A percentile compares a stretch with the other conserved stretches of the same genome.
These are phyloP conservation scores for Cutaneotrichosporon cavernicola DNA, from an alignment of 1,284 basidiomycete genomes.

Conservation along the genomic window DNA sequence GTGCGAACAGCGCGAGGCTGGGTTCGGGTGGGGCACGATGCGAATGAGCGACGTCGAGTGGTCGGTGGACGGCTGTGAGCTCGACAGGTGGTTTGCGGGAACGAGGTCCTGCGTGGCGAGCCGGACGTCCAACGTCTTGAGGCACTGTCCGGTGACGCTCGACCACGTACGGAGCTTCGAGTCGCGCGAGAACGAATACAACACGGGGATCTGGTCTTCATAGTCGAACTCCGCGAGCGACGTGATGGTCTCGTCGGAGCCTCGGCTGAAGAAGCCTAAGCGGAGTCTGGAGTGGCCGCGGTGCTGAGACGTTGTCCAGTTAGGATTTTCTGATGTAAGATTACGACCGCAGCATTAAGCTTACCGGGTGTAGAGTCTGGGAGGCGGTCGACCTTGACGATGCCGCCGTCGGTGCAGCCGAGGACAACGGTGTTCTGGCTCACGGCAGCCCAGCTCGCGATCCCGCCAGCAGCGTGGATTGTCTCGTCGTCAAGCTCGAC, in stretches of 20 bases:
- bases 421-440: slow-evolving; percentile 68
- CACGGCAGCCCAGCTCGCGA: slow-evolving; percentile 64
- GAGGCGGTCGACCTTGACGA: slow-evolving; percentile 64
- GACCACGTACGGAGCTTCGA: slow-evolving; percentile 76
- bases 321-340: slow-evolving; percentile 27
- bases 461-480: slow-evolving; percentile 31
- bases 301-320: slow-evolving; percentile 43
- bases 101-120: slow-evolving; percentile 23
- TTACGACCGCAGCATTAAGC: neutral
- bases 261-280: slow-evolving; percentile 42
- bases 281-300: slow-evolving; percentile 39
- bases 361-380: slow-evolving; percentile 32
- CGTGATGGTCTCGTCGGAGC: slow-evolving; percentile 39
- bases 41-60: slow-evolving; percentile 38
- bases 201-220: slow-evolving; percentile 60
- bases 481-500: slow-evolving; percentile 39
- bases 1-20: slow-evolving; percentile 42
- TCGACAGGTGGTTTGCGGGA: slow-evolving; percentile 1
- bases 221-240: slow-evolving; percentile 37
- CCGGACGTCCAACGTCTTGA: slow-evolving; percentile 49
- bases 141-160: slow-evolving; percentile 40
- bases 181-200: slow-evolving; percentile 86
- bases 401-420: slow-evolving; percentile 65
- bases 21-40: slow-evolving; percentile 39
- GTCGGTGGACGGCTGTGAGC: slow-evolving; percentile 12